These are phyloP conservation scores for Fraxinus nigra DNA, from an alignment of 305 asterid genomes.

Conservation along the genomic window DNA sequence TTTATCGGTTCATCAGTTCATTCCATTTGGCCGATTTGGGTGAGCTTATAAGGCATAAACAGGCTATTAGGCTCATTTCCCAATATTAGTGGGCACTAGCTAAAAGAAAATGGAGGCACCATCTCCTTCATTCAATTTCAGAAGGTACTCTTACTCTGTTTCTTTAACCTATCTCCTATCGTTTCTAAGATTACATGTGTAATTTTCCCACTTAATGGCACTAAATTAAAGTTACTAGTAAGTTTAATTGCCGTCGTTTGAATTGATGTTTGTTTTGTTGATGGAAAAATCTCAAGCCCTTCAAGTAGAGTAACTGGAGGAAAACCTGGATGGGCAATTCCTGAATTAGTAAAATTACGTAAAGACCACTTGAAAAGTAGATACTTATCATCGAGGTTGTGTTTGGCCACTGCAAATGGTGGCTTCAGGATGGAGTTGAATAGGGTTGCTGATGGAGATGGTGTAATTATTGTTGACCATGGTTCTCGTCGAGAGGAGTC, in stretches of 20 bases:
- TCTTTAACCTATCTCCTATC: neutral
- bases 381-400: slow-evolving; percentile 41
- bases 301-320: slow-evolving; percentile 36
- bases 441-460: slow-evolving; percentile 63
- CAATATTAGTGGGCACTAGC: neutral
- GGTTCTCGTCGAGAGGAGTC: slow-evolving; percentile 94
- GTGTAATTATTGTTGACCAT: slow-evolving; percentile 87
- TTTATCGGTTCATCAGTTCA: neutral
- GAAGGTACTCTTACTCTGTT: slow-evolving; percentile 35
- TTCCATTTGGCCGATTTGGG: neutral
- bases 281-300: slow-evolving; percentile 25
- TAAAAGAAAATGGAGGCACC: slow-evolving; percentile 54
- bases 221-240: neutral
- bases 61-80: neutral
- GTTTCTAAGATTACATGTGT: neutral
- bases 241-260: neutral
- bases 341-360: slow-evolving; percentile 48
- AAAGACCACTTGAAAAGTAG: slow-evolving; percentile 33
- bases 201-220: neutral
- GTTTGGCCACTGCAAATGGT: slow-evolving; percentile 61
- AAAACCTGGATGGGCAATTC: slow-evolving; percentile 32
- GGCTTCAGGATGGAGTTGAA: slow-evolving; percentile 46
- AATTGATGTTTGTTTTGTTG: slow-evolving; percentile 3
- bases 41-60: neutral
- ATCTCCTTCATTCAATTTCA: slow-evolving; percentile 39